Base-by-base conservation (phyloP, 1,284 basidiomycete species). In the Malassezia arunalokei region DNA sequence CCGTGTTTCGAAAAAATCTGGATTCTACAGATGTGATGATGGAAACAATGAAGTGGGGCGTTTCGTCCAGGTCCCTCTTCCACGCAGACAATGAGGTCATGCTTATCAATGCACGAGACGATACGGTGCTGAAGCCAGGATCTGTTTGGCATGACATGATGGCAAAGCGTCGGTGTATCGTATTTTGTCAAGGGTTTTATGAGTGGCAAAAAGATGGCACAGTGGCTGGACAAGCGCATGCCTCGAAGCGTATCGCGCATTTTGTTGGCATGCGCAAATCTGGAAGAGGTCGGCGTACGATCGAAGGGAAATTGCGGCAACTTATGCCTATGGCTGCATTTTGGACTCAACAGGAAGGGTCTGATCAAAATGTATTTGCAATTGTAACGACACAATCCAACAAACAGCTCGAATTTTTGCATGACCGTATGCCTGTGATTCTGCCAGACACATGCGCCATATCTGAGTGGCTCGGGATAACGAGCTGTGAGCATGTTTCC, bases 361-460 rank as follows among this genome's bases (percentile, higher is more conserved):
- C 39, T 3, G 47, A 61, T 48, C 77, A 76, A 0, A 79, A 82
- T 0, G 75, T 87, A 0, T 95, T 88, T 71, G 85, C 86, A 0
- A 87, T 96, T 51, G 81, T 95, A 43, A 96, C 91, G 0, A 90
- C 87, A 0, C 59, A 62, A 8, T 61, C 63, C 46, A 75, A 73
- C 57, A 61, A 68, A 47, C 74, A 76, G 54, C 65, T 76, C 8
- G 56, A 54, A 6, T 76, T 75, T 44, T 59, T 76, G 30, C 91
- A 95, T 73, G 86, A 92, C 65, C 82, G 91, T 14, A 90, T 92
- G 76, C 91, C 91, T 3, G 86, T 90, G 46, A 84, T 95, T 45
- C 79, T 96, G 2, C 77, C 81, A 2, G 77, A 78, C 0, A 66
- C 76, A 41, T 77, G 81, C 4, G 82, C 84, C 6, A 76, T 90